These are phyloP conservation scores for Hippophae gyantsensis DNA, from an alignment of 306 rosid species.

Conservation along the genomic window DNA sequence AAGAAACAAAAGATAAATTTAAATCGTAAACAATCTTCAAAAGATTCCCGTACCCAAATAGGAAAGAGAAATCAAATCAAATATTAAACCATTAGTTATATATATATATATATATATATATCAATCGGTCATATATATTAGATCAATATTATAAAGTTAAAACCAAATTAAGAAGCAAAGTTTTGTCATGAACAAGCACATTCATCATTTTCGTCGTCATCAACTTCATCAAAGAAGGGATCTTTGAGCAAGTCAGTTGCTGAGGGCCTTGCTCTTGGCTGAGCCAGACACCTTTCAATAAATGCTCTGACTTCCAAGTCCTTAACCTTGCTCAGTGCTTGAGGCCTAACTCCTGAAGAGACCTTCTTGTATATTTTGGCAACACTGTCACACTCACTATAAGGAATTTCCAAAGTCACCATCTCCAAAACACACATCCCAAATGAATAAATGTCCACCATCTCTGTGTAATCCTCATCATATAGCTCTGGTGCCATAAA, in stretches of 20 bases:
- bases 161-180: background rate
- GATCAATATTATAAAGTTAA: background rate
- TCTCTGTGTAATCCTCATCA: slow-evolving; percentile 71
- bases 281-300: slow-evolving; percentile 76
- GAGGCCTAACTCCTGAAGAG: slow-evolving; percentile 61
- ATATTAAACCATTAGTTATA: background rate
- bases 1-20: too few species aligned
- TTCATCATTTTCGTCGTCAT: slow-evolving; percentile 19
- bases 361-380: slow-evolving; percentile 80
- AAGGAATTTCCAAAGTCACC: slow-evolving; percentile 82
- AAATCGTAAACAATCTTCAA: too few species aligned
- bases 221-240: slow-evolving; percentile 56
- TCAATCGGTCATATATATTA: background rate
- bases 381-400: slow-evolving; percentile 76
- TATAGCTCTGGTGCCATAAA: slow-evolving; percentile 93
- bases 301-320: slow-evolving; percentile 49
- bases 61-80: too few species aligned
- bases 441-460: slow-evolving; percentile 88
- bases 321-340: slow-evolving; percentile 48
- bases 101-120: slow-evolving; percentile 6
- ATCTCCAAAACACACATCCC: slow-evolving; percentile 86
- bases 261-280: slow-evolving; percentile 61
- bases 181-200: slow-evolving; percentile 20
- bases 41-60: too few species aligned
- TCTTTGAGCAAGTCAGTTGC: slow-evolving; percentile 69